These are phyloP conservation scores for Breynia disticha DNA, from an alignment of 441 rosid genomes.

Conservation along the genomic window DNA sequence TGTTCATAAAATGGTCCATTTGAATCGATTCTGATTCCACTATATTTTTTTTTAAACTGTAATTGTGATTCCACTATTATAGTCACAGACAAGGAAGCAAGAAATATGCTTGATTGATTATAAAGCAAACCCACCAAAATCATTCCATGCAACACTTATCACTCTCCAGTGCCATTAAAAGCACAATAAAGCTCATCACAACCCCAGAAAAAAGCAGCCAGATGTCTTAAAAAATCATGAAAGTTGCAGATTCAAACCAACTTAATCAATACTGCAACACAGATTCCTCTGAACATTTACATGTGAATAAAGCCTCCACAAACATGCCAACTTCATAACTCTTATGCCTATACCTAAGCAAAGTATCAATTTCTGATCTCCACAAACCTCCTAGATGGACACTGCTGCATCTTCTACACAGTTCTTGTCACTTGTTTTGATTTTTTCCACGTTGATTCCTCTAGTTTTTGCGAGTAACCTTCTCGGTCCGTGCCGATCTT, in stretches of 20 bases:
- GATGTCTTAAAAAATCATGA: neutral
- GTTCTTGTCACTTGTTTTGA: neutral
- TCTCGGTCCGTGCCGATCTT: slow-evolving; percentile 40
- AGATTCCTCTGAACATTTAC: slow-evolving; percentile 17
- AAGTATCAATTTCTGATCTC: slow-evolving; percentile 23
- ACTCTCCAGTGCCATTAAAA: neutral
- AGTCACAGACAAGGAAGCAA: slow-evolving; percentile 7
- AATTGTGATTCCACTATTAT: slow-evolving; percentile 1
- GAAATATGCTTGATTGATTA: slow-evolving; percentile 7
- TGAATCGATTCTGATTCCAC: neutral
- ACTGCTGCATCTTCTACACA: neutral
- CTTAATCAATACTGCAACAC: neutral
- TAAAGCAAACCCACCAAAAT: slow-evolving; percentile 18
- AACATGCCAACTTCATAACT: slow-evolving; percentile 6
- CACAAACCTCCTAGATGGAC: too few relatives aligned
- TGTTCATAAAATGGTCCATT: too few relatives aligned
- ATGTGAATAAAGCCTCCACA: slow-evolving; percentile 26
- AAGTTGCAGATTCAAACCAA: neutral
- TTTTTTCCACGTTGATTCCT: neutral
- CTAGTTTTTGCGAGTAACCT: neutral
- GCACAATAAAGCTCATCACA: slow-evolving; percentile 18
- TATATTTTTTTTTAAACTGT: too few relatives aligned
- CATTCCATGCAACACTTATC: slow-evolving; percentile 5
- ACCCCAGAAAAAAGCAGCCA: neutral
- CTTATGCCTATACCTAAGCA: slow-evolving; percentile 21